Evolutionary conservation across 2,329 filamentous ascomycete species (phyloP).

Genomic region (Pseudogymnoascus sp.): DNA sequence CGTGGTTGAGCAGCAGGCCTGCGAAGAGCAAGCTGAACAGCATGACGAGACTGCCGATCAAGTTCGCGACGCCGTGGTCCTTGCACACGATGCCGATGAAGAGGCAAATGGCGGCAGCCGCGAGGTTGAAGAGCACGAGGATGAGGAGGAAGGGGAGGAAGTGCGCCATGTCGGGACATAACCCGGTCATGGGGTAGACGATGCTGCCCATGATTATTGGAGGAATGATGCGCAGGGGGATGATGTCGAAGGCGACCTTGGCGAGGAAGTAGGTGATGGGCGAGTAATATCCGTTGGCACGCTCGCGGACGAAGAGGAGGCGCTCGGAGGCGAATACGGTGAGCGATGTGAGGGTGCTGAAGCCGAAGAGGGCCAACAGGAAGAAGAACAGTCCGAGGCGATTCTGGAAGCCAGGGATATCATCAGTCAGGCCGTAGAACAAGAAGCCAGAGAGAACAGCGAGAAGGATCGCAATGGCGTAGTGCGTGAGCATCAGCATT

Average conservation of each 20-base stretch:
- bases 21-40: conserved; percentile 93
- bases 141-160: conserved; percentile 91
- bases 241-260: conserved; percentile 97
- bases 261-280: conserved; percentile 89
- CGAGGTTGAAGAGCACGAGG: conserved; percentile 90
- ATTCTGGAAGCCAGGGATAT: conserved; percentile 97
- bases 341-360: conserved; percentile 88
- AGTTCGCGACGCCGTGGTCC: conserved; percentile 81
- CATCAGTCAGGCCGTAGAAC: conserved; percentile 92
- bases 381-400: conserved; percentile 97
- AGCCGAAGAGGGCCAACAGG: conserved; percentile 88
- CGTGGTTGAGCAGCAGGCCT: conserved; percentile 86
- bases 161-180: conserved; percentile 71
- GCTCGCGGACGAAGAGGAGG: conserved; percentile 82
- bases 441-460: conserved; percentile 91
- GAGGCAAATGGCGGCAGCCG: conserved; percentile 84
- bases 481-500: conserved; percentile 97
- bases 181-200: conserved; percentile 94
- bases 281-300: conserved; percentile 93
- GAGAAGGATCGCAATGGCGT: conserved; percentile 89
- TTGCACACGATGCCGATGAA: conserved; percentile 96
- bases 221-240: conserved; percentile 87
- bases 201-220: conserved; percentile 93
- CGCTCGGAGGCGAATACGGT: conserved; percentile 90
- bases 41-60: conserved; percentile 94